Evolutionary conservation across 208 protist genomes (phyloP), one percentile per base, ranked within the genome.

Genomic region (Lotmaria passim): DNA sequence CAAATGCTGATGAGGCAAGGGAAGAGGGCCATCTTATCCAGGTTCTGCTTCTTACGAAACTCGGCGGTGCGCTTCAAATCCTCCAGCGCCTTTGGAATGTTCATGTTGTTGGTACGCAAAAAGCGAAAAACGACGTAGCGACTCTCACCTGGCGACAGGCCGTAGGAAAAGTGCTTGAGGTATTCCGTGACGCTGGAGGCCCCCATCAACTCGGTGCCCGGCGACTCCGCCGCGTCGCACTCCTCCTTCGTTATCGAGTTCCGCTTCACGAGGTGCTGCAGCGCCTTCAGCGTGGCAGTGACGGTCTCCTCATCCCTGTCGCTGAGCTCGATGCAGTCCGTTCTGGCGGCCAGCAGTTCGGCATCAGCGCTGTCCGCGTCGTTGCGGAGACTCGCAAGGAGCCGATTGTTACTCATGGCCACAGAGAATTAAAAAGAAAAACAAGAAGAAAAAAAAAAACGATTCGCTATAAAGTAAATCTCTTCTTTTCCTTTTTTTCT

Each of bases 1-100:
- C 63, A 70, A 10, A 86, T 69, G 3, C 81, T 82, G 56, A 94
- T 80, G 15, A 90, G 62, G 17, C 72, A 80, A 0, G 85, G 72
- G 44, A 90, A 91, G 48, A 89, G 73, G 15, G 75, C 64, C 64
- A 90, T 78, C 7, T 63, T 72, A 38, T 91, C 77, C 12, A 94
- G 17, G 55, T 80, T 78, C 31, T 90, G 86, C 24, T 73, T 73
- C 28, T 62, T 62, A 26, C 85, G 78, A 50, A 86, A 80, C 56
- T 82, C 69, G 26, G 64, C 73, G 2, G 83, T 72, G 3, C 56
- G 36, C 10, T 46, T 58, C 28, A 86, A 28, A 15, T 75, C 60
- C 21, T 81, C 46, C 8, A 87, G 52, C 0, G 89, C 61, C 10
- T 80, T 68, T 12, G 41, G 51, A 0, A 85, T 39, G 36, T 73